Evolutionary conservation across 208 protist species (phyloP), one percentile per base, ranked within the genome.

Genomic region (Leishmania tarentolae): DNA sequence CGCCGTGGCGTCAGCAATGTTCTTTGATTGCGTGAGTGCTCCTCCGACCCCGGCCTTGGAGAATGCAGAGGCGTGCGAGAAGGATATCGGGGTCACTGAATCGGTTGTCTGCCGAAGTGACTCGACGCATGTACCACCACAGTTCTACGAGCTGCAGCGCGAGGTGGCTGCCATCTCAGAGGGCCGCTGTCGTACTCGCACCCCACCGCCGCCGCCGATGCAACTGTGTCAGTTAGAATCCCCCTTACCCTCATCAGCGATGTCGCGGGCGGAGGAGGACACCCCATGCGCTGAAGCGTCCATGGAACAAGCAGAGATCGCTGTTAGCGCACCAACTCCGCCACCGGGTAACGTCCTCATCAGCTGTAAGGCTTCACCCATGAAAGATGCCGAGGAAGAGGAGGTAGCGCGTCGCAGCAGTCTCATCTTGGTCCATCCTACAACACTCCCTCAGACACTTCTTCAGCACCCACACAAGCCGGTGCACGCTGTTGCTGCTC

Each of bases 1-100:
- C 15, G 75, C 70, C 3, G 66, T 53, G 19, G 57, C 73, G n/a
- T 90, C 87, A 6, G 84, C 81, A 19, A 84, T 89, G 75, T 94
- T 94, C 75, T 86, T 87, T 35, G 90, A 92, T 65, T 94, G 91
- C 63, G 73, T 88, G 31, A 94, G 87, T 68, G 87, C 81, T 0
- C 86, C 87, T 7, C 57, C 81, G 2, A 91, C 91, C 0, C 88
- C 89, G 31, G 83, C 57, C 13, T 6, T 87, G 35, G 77, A 75
- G 4, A 56, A 28, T 0, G 21, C 72, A 42, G 78, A 68, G 28
- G 40, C 52, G 13, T 46, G 68, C 7, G 52, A n/a, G 11, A 73
- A 15, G 44, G 46, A 13, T 73, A 11, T 19, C 1, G 69, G 24
- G 2, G 15, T 15, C 28, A 9, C 44, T 53, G 69, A 50, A 31